A percentile compares a stretch with the other conserved stretches of the same genome.
phyloP scores from a whole-genome alignment of 164 flowering plant species.

The Santalum album region DNA sequence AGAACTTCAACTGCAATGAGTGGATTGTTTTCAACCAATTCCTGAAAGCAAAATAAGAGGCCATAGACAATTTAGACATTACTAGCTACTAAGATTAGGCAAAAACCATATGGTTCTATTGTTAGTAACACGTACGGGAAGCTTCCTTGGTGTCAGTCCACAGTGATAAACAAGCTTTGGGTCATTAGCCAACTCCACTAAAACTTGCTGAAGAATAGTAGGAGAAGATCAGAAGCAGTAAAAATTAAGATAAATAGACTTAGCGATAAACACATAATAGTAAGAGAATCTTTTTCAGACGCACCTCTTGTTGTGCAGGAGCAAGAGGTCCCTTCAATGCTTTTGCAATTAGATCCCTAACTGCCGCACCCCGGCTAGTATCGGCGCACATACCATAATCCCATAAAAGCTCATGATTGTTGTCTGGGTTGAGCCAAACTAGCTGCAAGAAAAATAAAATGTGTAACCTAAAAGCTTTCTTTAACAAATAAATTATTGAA shows the following conservation, averaged over 20 bases:
- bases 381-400: constrained; percentile 98
- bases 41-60: constrained; percentile 39
- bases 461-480: no score
- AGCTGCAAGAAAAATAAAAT: constrained; percentile 52
- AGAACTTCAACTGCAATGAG: constrained; percentile 95
- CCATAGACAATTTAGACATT: constrained; percentile 1
- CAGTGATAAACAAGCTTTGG: constrained; percentile 96
- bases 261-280: not conserved
- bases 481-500: constrained; percentile 4
- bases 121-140: constrained; percentile 71
- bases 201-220: constrained; percentile 51
- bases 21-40: constrained; percentile 91
- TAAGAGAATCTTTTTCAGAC: not conserved
- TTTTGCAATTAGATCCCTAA: constrained; percentile 79
- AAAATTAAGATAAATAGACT: not conserved
- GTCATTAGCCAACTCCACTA: constrained; percentile 72
- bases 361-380: constrained; percentile 85
- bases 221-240: not conserved
- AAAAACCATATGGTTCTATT: not conserved
- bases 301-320: constrained; percentile 80
- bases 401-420: constrained; percentile 86
- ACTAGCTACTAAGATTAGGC: not conserved
- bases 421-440: constrained; percentile 86
- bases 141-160: constrained; percentile 85
- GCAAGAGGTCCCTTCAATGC: constrained; percentile 83